phyloP scores from a whole-genome alignment of 805 yeast species.

The Yueomyces sinensis region DNA sequence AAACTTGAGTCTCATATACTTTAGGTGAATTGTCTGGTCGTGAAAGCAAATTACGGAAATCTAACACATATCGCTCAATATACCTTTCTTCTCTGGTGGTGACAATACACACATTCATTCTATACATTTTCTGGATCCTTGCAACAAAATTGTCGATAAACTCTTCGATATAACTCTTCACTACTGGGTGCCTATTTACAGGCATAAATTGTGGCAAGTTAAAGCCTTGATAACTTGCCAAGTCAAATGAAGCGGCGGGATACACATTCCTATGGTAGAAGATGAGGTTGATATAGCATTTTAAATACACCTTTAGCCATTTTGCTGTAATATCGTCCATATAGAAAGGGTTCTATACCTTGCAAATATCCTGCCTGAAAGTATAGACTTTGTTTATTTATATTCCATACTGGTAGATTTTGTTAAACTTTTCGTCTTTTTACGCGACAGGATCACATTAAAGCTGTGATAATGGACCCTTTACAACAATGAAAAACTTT shows the following conservation, averaged over 20 bases:
- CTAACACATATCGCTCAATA: constrained; percentile 19
- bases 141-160: constrained; percentile 17
- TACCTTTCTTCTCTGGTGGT: constrained; percentile 10
- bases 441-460: too few species aligned
- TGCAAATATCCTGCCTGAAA: too few species aligned
- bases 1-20: constrained; percentile 15
- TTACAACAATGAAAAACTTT: background rate
- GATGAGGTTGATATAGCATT: constrained; percentile 26
- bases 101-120: constrained; percentile 13
- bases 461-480: background rate
- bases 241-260: constrained; percentile 24
- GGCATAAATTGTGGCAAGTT: constrained; percentile 29
- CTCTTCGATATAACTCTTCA: constrained; percentile 27
- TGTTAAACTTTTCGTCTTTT: too few species aligned
- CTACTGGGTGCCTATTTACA: constrained; percentile 33
- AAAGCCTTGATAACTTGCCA: constrained; percentile 28
- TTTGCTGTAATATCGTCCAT: constrained; percentile 10
- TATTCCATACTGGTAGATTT: too few species aligned
- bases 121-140: constrained; percentile 13
- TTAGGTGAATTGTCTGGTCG: constrained; percentile 3
- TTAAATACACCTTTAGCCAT: constrained; percentile 23
- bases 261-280: constrained; percentile 26
- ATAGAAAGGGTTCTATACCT: too few species aligned
- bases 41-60: constrained; percentile 19
- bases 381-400: too few species aligned